Base-by-base conservation (phyloP, 805 yeast genomes). In the Debaryomyces prosopidis region DNA sequence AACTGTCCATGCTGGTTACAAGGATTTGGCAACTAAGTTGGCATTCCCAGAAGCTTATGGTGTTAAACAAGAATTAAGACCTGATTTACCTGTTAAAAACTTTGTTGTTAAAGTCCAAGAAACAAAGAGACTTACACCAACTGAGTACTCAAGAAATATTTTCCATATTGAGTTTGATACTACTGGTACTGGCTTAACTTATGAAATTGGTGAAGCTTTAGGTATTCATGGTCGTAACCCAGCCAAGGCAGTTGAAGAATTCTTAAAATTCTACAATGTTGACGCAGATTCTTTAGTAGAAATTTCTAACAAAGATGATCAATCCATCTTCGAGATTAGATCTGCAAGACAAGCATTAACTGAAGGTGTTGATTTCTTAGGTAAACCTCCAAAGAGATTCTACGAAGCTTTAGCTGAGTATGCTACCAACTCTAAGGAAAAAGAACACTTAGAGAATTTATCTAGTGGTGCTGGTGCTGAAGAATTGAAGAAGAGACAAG, bases 101-200 rank as follows among this genome's bases (percentile, higher is more conserved):
- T 90, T 83, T 59, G 79, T 90, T 41, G 95, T 90, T 45, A 89
- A 85, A 66, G 97, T 92, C 43, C 86, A 89, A 66, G 94, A 87
- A 63, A 91, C 91, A 76, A 85, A 83, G 72, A 82, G 98, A 59
- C 85, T 92, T 50, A 92, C 98, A 15, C 97, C 98, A 5, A 60
- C 58, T 31, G 91, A 88, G 58, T 92, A 92, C 68, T 89, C 88
- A 50, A 88, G 98, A 73, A 87, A 92, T 69, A 91, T 92, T 58
- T 92, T 92, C 89, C 96, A 92, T 63, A 86, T 92, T 55, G 98
- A 92, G 71, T 89, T 92, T 55, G 98, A 92, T 63, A 80, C 85
- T 61, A 69, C 90, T 38, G 96, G 95, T 43, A 90, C 97, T 31
- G 97, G 96, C 19, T 75, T 92, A 62, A 88, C 82, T 40, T 92